Evolutionary conservation across 164 flowering plant genomes (phyloP).

Genomic region (Annona squamosa): DNA sequence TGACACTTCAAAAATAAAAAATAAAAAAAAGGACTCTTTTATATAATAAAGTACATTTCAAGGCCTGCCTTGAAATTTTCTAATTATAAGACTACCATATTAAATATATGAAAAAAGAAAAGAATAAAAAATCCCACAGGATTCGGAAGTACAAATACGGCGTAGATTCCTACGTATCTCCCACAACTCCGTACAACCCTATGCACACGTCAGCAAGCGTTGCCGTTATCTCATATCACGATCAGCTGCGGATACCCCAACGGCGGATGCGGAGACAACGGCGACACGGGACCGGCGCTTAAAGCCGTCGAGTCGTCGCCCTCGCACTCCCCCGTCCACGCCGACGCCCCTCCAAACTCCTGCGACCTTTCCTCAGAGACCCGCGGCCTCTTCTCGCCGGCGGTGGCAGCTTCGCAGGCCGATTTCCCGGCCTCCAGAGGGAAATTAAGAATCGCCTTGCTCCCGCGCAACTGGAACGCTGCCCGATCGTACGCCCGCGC

Average conservation of each 20-base stretch:
- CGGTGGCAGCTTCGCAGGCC: constrained; percentile 12
- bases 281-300: constrained; percentile 26
- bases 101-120: too few relatives aligned
- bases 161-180: background rate
- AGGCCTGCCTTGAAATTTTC: too few relatives aligned
- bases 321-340: constrained; percentile 15
- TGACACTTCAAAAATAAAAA: too few relatives aligned
- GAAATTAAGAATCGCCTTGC: constrained; percentile 43
- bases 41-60: too few relatives aligned
- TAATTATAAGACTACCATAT: background rate
- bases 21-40: too few relatives aligned
- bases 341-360: constrained; percentile 27
- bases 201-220: background rate
- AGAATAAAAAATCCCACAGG: background rate
- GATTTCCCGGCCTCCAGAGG: constrained; percentile 35
- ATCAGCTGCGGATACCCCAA: constrained; percentile 18
- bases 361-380: constrained; percentile 4
- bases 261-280: constrained; percentile 22
- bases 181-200: background rate
- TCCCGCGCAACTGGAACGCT: constrained; percentile 37
- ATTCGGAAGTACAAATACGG: background rate
- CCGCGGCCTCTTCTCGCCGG: constrained; percentile 8
- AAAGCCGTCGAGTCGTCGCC: constrained; percentile 20
- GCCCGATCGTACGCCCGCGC: constrained; percentile 41
- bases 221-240: constrained; percentile 10